Percentiles rank a stretch among this genome's conserved stretches.
Evolutionary conservation across 179 eudicot genomes (phyloP).

Genomic region (Beta corolliflora): DNA sequence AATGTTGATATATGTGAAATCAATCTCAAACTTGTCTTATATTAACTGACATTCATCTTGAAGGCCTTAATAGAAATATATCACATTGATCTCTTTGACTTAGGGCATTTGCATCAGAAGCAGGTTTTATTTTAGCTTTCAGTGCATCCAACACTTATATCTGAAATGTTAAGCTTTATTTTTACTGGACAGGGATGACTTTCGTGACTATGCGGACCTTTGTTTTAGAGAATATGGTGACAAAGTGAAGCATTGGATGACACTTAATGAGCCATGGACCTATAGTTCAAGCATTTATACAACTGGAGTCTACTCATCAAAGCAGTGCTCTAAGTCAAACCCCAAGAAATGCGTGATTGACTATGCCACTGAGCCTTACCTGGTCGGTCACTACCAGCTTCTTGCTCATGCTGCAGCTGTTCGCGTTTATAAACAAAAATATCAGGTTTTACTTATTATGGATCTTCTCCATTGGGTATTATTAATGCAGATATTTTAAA

Average conservation of each 20-base stretch:
- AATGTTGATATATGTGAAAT: background rate
- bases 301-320: constrained; percentile 27
- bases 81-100: background rate
- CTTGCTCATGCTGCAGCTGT: constrained; percentile 44
- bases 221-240: constrained; percentile 49
- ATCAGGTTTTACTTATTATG: constrained; percentile 35
- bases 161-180: background rate
- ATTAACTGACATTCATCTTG: no score
- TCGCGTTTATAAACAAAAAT: constrained; percentile 33
- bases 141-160: constrained; percentile 1
- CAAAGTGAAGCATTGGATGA: constrained; percentile 47
- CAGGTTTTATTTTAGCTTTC: background rate
- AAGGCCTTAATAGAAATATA: no score
- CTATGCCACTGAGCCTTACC: constrained; percentile 36
- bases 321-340: constrained; percentile 29
- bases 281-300: constrained; percentile 24
- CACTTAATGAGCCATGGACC: constrained; percentile 44
- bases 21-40: background rate
- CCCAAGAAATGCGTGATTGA: constrained; percentile 24
- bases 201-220: constrained; percentile 38
- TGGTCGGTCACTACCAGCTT: constrained; percentile 39
- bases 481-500: background rate
- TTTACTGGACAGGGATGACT: constrained; percentile 37
- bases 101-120: background rate
- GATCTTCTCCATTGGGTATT: background rate